Percentiles rank a stretch among this genome's conserved stretches.
These are phyloP conservation scores for Aphanomyces stellatus DNA, from an alignment of 352 stramenopile genomes.

Conservation along the genomic window DNA sequence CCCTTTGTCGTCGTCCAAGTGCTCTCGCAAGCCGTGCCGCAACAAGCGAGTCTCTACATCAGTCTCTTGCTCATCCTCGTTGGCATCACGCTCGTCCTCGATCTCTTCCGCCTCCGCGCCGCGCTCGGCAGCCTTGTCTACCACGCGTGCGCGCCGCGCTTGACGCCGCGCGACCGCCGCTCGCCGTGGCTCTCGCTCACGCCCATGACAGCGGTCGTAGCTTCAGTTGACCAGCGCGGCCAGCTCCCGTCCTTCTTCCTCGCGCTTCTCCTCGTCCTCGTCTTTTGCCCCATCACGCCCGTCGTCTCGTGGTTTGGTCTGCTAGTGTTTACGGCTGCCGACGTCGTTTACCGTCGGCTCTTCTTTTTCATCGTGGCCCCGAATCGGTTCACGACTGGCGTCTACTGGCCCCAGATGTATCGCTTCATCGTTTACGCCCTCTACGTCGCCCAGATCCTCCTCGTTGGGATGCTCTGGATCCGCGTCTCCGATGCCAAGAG, in stretches of 20 bases:
- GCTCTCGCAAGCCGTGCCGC: conserved; percentile 49
- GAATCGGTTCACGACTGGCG: conserved; percentile 48
- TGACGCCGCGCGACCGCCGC: conserved; percentile 60
- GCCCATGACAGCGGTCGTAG: conserved; percentile 35
- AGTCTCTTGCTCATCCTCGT: conserved; percentile 68
- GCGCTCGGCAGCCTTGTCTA: conserved; percentile 69
- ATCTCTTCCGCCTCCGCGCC: conserved; percentile 53
- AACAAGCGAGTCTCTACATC: conserved; percentile 75
- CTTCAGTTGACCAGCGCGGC: conserved; percentile 37
- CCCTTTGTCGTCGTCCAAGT: conserved; percentile 40
- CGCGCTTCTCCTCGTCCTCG: conserved; percentile 63
- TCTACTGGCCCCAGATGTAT: conserved; percentile 76
- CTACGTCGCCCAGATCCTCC: conserved; percentile 73
- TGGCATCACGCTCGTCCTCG: conserved; percentile 50
- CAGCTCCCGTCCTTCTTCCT: conserved; percentile 57
- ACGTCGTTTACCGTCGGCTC: conserved; percentile 66
- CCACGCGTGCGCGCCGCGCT: conserved; percentile 52
- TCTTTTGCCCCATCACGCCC: conserved; percentile 65
- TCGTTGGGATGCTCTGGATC: conserved; percentile 57
- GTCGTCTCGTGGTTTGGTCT: conserved; percentile 72
- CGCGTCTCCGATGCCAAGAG: conserved; percentile 28
- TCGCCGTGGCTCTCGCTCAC: conserved; percentile 59
- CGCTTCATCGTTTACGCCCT: conserved; percentile 65
- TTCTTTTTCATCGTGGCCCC: conserved; percentile 64
- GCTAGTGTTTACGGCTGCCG: conserved; percentile 54